Evolutionary conservation across 1,284 basidiomycete genomes (phyloP).

Genomic region (Ustilago cynodontis): DNA sequence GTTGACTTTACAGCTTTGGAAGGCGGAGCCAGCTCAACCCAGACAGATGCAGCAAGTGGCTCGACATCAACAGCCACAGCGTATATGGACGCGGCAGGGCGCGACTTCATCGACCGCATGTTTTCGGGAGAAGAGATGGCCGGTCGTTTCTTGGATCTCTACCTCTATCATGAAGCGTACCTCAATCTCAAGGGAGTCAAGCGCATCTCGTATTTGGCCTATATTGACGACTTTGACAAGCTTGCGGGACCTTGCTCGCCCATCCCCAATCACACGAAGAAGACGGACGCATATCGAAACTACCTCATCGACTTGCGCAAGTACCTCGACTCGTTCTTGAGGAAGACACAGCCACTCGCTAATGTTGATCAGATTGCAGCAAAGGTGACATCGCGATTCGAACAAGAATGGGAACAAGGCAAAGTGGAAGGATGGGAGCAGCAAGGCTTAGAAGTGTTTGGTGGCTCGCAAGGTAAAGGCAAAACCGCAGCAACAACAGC

Average conservation of each 20-base stretch:
- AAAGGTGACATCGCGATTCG: constrained; percentile 79
- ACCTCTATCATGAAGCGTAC: constrained; percentile 87
- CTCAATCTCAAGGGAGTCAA: constrained; percentile 80
- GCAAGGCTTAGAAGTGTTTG: constrained; percentile 69
- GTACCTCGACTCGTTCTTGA: constrained; percentile 88
- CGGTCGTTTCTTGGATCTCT: constrained; percentile 93
- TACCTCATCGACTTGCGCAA: constrained; percentile 75
- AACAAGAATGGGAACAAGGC: constrained; percentile 81
- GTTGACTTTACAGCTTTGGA: constrained; percentile 66
- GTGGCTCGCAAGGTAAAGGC: constrained; percentile 60
- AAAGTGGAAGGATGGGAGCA: constrained; percentile 82
- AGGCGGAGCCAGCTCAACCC: constrained; percentile 17
- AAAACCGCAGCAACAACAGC: constrained; percentile 21
- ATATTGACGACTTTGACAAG: constrained; percentile 77
- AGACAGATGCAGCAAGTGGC: neutral
- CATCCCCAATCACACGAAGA: constrained; percentile 58
- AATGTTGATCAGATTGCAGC: constrained; percentile 81
- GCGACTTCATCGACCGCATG: constrained; percentile 63
- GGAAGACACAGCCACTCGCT: constrained; percentile 87
- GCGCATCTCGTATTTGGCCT: constrained; percentile 91
- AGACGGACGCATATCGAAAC: constrained; percentile 56
- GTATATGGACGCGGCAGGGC: constrained; percentile 23
- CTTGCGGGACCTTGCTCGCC: constrained; percentile 70
- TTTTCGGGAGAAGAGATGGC: constrained; percentile 87
- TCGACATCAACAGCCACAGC: constrained; percentile 29